phyloP scores from a whole-genome alignment of 805 yeast species.

The Groenewaldozyma tartarivorans region DNA sequence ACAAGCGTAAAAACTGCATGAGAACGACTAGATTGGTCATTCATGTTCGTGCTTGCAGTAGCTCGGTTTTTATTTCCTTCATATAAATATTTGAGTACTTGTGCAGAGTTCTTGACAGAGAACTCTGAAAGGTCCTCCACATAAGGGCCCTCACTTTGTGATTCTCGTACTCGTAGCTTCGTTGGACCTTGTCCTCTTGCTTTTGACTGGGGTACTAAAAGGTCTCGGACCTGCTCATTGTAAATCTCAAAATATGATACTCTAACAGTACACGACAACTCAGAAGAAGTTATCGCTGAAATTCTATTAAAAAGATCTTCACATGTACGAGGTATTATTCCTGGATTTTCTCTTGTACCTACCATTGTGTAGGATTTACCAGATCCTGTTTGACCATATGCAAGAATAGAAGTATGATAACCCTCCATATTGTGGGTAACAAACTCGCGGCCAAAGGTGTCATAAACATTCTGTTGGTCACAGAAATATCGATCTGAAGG shows the following conservation, averaged over 20 bases:
- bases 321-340: constrained; percentile 58
- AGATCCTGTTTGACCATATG: constrained; percentile 77
- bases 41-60: constrained; percentile 67
- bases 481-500: constrained; percentile 28
- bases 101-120: constrained; percentile 37
- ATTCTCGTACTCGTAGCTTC: constrained; percentile 51
- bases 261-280: constrained; percentile 34
- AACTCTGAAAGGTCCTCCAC: constrained; percentile 58
- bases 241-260: constrained; percentile 67
- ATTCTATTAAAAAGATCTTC: constrained; percentile 40
- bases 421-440: constrained; percentile 60
- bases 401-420: constrained; percentile 62
- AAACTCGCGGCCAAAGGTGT: constrained; percentile 46
- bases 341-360: constrained; percentile 42
- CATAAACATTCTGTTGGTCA: constrained; percentile 44
- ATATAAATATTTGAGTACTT: constrained; percentile 38
- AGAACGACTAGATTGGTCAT: constrained; percentile 64
- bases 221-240: constrained; percentile 66
- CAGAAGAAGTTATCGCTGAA: constrained; percentile 28
- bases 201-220: constrained; percentile 27
- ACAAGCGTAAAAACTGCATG: constrained; percentile 68
- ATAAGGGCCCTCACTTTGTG: constrained; percentile 57
- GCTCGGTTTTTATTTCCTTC: constrained; percentile 50
- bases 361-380: constrained; percentile 84
- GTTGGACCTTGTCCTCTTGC: constrained; percentile 5